These are phyloP conservation scores for Xylaria grammica DNA, from an alignment of 495 filamentous ascomycete species.

Conservation along the genomic window DNA sequence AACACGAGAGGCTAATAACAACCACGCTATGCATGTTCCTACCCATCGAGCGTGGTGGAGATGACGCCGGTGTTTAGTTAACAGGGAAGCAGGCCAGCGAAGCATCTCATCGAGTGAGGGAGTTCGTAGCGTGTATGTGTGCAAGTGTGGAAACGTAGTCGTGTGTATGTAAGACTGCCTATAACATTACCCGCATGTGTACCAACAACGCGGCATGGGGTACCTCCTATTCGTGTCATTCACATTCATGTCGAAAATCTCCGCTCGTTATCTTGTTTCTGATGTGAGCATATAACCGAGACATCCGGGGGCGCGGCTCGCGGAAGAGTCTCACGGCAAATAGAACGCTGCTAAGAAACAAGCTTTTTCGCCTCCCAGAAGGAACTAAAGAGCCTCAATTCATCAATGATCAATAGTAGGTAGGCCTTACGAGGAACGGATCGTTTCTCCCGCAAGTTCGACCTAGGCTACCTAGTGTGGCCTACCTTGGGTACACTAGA, in stretches of 20 bases:
- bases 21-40: too few species aligned
- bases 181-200: background rate
- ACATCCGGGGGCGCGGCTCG: background rate
- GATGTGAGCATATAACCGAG: conserved; percentile 2
- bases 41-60: too few species aligned
- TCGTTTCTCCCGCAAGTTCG: background rate
- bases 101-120: background rate
- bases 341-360: too few species aligned
- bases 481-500: too few species aligned
- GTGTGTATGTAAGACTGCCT: background rate
- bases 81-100: background rate
- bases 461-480: background rate
- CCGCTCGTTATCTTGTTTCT: background rate
- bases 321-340: too few species aligned
- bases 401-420: too few species aligned
- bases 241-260: background rate
- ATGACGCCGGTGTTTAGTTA: too few species aligned
- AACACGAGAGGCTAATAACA: background rate
- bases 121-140: background rate
- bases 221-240: background rate
- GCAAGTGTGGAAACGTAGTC: background rate
- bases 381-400: background rate
- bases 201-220: too few species aligned
- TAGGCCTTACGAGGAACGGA: background rate
- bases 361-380: background rate